Conservation (phyloP, 345 rosid genomes). For the Ceriops decandra region DNA sequence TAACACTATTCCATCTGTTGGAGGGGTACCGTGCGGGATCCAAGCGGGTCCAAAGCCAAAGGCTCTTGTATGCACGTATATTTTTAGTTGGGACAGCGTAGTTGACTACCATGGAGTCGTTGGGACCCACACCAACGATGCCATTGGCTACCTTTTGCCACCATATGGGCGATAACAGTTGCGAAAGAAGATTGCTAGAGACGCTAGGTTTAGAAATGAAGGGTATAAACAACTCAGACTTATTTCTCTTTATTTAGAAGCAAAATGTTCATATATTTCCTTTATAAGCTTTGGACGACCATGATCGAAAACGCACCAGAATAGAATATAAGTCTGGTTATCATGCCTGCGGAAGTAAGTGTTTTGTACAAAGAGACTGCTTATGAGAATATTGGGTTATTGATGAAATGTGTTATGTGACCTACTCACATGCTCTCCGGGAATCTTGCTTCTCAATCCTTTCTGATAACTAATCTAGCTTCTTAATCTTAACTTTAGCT, state of each 20-base stretch:
- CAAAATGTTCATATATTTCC: too few species aligned
- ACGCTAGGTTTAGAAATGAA: not conserved
- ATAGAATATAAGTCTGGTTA: too few species aligned
- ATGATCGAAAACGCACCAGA: too few species aligned
- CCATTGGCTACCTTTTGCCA: too few species aligned
- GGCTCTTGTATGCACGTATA: constrained; percentile 2
- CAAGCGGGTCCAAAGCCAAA: constrained; percentile 18
- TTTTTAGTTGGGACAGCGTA: not conserved
- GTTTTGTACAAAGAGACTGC: too few species aligned
- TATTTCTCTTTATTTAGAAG: constrained; percentile 35
- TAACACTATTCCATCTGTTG: constrained; percentile 6
- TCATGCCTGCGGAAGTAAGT: too few species aligned
- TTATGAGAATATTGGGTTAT: too few species aligned
- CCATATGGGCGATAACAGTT: too few species aligned
- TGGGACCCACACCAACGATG: constrained; percentile 9
- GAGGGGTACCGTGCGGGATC: not conserved
- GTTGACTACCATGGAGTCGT: not conserved
- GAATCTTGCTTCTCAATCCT: constrained; percentile 6
- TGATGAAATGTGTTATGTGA: not conserved
- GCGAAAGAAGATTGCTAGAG: too few species aligned
- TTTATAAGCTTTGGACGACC: too few species aligned
- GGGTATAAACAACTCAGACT: constrained; percentile 63
- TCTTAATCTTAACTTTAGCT: not conserved
- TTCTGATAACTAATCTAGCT: too few species aligned
- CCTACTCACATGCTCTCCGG: not conserved